Base-by-base conservation (phyloP, 2,329 filamentous ascomycete species). In the Neofusicoccum kwambonambiense region DNA sequence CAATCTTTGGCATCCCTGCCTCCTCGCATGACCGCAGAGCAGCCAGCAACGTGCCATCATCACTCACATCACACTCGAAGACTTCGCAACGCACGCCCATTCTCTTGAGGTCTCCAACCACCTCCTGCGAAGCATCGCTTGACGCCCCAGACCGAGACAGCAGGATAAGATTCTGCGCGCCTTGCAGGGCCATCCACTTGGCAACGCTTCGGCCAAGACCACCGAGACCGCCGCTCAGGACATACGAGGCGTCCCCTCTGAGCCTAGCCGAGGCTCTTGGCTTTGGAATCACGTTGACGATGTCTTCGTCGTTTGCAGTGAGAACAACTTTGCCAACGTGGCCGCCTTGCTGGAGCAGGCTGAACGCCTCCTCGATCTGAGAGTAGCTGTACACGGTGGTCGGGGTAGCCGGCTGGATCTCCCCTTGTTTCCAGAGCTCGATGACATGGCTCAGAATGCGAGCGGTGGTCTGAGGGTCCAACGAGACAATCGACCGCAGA, bases 331-430 rank as follows among this genome's bases (percentile, higher is more conserved):
- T 45, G 69, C 72, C 77, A 1, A 45, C 56, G 4, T 69, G 54
- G 9, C 78, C 70, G 3, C 80, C 65, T 3, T 75, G 69, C 2
- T 79, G 77, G 11, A 72, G 73, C 1, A 81, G 76, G 49, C 78
- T 81, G 0, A 73, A 65, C 3, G 72, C 72, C 19, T 57, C 64
- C 12, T 62, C 54, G 2, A 62, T 52, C 2, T 71, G 66, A 1
- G 67, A 65, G 34, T 70, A 67, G 15, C 58, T 57, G 47, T 68
- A 71, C 2, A 66, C 60, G 7, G 51, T 57, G 41, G 69, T 62
- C 0, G 61, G 64, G 1, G 69, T 64, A 19, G 77, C 73, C 0
- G 75, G 72, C 11, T 67, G 64, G 39, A 79, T 65, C 27, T 72
- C 68, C 3, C 74, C 2, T 71, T 56, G 57, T 42, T 58, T 13